Evolutionary conservation across 371 early-diverging fungal species (phyloP).

Genomic region (Circinella umbellata): DNA sequence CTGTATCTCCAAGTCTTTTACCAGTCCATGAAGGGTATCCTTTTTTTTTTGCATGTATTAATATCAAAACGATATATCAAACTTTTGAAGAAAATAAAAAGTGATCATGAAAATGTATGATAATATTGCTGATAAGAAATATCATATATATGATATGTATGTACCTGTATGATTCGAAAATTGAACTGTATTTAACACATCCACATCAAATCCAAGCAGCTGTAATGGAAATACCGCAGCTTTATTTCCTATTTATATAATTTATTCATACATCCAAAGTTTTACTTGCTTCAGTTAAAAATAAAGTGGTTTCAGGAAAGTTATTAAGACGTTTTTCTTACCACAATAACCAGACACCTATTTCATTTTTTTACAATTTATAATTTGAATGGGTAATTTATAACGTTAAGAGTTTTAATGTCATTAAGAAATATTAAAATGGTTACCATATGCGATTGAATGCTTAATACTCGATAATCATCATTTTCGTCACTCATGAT

Average conservation of each 20-base stretch:
- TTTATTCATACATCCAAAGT: neutral
- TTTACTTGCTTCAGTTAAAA: neutral
- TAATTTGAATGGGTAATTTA: neutral
- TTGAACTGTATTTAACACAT: constrained; percentile 91
- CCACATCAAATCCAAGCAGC: constrained; percentile 89
- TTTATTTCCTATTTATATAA: constrained; percentile 66
- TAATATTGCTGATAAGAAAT: neutral
- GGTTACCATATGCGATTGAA: constrained; percentile 89
- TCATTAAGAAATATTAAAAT: neutral
- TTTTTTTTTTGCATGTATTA: constrained; percentile 16
- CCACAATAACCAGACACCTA: constrained; percentile 82
- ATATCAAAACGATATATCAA: neutral
- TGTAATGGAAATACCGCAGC: constrained; percentile 93
- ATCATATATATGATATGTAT: neutral
- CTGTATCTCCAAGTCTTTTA: constrained; percentile 60
- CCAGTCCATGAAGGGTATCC: constrained; percentile 85
- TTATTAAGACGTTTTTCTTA: constrained; percentile 20
- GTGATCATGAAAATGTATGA: neutral
- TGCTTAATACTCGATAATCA: constrained; percentile 73
- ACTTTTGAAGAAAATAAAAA: neutral
- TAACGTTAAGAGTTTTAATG: neutral
- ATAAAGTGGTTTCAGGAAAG: too few species aligned
- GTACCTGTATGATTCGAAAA: constrained; percentile 90
- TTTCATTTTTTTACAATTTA: too few species aligned
- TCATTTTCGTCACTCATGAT: constrained; percentile 2